phyloP scores from a whole-genome alignment of 495 filamentous ascomycete genomes.

The Choiromyces venosus region DNA sequence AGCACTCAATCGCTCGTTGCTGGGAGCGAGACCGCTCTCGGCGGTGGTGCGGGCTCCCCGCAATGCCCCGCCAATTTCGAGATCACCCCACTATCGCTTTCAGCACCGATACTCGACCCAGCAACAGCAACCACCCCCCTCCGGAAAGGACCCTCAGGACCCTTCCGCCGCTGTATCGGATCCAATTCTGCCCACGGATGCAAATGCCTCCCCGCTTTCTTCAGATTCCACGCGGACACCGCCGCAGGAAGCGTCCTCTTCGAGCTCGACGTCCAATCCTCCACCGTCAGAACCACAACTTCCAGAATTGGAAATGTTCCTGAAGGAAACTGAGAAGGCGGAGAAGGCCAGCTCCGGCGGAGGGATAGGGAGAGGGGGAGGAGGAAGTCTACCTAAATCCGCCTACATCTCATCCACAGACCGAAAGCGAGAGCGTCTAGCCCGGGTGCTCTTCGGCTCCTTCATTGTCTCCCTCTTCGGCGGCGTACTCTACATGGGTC shows the following conservation, averaged over 20 bases:
- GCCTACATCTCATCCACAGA: constrained; percentile 89
- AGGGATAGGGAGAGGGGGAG: constrained; percentile 6
- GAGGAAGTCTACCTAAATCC: constrained; percentile 49
- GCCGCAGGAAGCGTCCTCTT: constrained; percentile 4
- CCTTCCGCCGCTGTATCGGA: constrained; percentile 14
- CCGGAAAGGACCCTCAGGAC: constrained; percentile 9
- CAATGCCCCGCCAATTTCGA: constrained; percentile 14
- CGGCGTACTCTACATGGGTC: constrained; percentile 62
- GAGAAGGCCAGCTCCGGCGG: neutral
- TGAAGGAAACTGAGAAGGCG: neutral
- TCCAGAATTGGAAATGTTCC: neutral
- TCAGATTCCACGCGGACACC: constrained; percentile 1
- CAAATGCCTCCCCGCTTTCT: constrained; percentile 7
- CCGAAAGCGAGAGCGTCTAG: constrained; percentile 64
- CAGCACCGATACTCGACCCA: neutral
- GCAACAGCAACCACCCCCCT: constrained; percentile 18
- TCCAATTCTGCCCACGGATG: constrained; percentile 9
- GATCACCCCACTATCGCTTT: constrained; percentile 2
- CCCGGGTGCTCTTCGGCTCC: constrained; percentile 59
- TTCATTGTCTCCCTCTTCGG: constrained; percentile 50
- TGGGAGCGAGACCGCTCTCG: constrained; percentile 10
- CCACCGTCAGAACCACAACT: neutral
- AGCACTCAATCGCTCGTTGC: constrained; percentile 30
- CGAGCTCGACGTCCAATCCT: neutral
- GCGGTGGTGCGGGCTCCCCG: constrained; percentile 18